phyloP scores from a whole-genome alignment of 1,139 yeast genomes.

The Scheffersomyces cryptocercus region DNA sequence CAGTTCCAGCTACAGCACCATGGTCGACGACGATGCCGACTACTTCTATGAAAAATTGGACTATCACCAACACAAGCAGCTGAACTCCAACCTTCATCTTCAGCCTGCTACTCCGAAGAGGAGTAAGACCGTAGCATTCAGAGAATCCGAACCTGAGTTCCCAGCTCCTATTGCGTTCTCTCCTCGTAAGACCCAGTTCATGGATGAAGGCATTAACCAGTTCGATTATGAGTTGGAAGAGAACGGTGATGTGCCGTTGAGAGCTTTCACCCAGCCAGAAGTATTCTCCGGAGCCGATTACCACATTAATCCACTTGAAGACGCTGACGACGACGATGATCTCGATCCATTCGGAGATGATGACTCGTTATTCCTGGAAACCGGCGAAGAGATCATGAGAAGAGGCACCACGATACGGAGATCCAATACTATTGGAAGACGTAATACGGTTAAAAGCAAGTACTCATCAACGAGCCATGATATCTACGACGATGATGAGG shows the following conservation, averaged over 20 bases:
- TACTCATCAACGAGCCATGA: constrained; percentile 5
- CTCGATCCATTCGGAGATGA: constrained; percentile 50
- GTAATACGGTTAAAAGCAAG: constrained; percentile 14
- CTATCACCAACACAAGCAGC: constrained; percentile 2
- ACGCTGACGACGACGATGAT: constrained; percentile 39
- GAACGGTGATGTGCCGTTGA: constrained; percentile 19
- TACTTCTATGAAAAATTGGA: constrained; percentile 16
- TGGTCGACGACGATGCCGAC: constrained; percentile 23
- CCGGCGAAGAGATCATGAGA: constrained; percentile 40
- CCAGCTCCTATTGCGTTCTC: constrained; percentile 30
- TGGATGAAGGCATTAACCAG: constrained; percentile 19
- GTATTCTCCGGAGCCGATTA: constrained; percentile 44
- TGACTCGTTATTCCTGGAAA: constrained; percentile 45
- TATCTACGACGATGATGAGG: constrained; percentile 16
- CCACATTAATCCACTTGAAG: constrained; percentile 42
- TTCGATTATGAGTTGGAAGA: constrained; percentile 20
- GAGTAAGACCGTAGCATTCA: constrained; percentile 35
- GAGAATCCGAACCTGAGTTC: constrained; percentile 37
- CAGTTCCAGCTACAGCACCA: constrained; percentile 20
- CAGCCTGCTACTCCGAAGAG: constrained; percentile 12
- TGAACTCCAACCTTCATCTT: not conserved
- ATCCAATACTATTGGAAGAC: constrained; percentile 18
- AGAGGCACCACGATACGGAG: constrained; percentile 36
- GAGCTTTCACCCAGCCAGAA: constrained; percentile 24
- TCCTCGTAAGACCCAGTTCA: constrained; percentile 24